Evolutionary conservation across 2,329 filamentous ascomycete genomes (phyloP).

Genomic region (Diaporthe ilicicola): DNA sequence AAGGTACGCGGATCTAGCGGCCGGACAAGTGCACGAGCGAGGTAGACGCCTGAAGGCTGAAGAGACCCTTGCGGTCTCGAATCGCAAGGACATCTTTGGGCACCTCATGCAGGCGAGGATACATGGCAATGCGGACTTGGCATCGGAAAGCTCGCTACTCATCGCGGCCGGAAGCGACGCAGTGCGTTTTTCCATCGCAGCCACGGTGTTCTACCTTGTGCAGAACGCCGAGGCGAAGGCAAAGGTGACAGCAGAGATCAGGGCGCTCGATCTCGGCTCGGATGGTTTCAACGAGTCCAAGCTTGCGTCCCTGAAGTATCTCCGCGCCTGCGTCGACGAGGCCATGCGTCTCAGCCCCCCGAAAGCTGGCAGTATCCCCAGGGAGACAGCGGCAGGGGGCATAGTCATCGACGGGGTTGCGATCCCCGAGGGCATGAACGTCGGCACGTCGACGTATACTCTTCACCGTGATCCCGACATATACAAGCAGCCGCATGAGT

Average conservation of each 20-base stretch:
- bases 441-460: background rate
- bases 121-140: background rate
- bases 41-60: background rate
- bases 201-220: constrained; percentile 2
- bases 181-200: background rate
- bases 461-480: constrained; percentile 2
- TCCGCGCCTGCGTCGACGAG: constrained; percentile 2
- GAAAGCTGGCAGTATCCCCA: background rate
- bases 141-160: constrained; percentile 1
- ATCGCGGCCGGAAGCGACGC: constrained; percentile 12
- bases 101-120: background rate
- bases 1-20: background rate
- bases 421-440: background rate
- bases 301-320: background rate
- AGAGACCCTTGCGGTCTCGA: rapidly evolving
- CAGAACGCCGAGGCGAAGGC: background rate
- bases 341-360: background rate
- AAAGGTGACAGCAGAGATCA: background rate
- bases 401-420: background rate
- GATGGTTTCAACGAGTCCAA: background rate
- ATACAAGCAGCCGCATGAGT: background rate
- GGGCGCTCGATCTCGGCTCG: background rate
- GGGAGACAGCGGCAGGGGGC: background rate
- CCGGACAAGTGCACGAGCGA: background rate
- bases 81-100: background rate